Evolutionary conservation across 192 early-diverging fungal species (phyloP).

Genomic region (Dissophora globulifera): DNA sequence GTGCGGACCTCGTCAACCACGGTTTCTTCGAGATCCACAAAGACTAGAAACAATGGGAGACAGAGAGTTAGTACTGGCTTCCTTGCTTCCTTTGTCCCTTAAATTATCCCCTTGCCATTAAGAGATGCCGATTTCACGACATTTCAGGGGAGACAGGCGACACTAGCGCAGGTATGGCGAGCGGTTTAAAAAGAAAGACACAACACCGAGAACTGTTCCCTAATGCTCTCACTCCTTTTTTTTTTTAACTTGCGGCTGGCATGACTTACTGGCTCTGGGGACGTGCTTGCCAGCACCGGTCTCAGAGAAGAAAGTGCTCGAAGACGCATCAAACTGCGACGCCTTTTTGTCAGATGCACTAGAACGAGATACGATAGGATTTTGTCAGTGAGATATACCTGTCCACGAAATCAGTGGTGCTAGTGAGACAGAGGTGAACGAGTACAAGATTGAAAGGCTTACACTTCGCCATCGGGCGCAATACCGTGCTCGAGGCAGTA

Average conservation of each 20-base stretch:
- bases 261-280: constrained; percentile 80
- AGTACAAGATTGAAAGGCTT: no score
- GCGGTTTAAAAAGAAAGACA: constrained; percentile 1
- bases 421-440: no score
- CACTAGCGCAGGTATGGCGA: no score
- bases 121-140: no score
- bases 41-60: constrained; percentile 62
- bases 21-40: constrained; percentile 97
- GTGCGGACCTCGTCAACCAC: constrained; percentile 99
- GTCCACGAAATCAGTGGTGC: no score
- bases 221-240: no score
- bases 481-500: constrained; percentile 97
- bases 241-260: no score
- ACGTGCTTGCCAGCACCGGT: constrained; percentile 99
- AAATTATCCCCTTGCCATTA: no score
- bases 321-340: constrained; percentile 84
- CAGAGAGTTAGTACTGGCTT: background rate
- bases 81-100: background rate
- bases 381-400: no score
- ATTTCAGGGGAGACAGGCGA: no score
- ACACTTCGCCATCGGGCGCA: constrained; percentile 91
- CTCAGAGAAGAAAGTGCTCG: constrained; percentile 99
- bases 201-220: no score
- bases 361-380: background rate
- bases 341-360: constrained; percentile 79